Conservation (phyloP, 805 yeast genomes). For the Saccharomycopsis capsularis region DNA sequence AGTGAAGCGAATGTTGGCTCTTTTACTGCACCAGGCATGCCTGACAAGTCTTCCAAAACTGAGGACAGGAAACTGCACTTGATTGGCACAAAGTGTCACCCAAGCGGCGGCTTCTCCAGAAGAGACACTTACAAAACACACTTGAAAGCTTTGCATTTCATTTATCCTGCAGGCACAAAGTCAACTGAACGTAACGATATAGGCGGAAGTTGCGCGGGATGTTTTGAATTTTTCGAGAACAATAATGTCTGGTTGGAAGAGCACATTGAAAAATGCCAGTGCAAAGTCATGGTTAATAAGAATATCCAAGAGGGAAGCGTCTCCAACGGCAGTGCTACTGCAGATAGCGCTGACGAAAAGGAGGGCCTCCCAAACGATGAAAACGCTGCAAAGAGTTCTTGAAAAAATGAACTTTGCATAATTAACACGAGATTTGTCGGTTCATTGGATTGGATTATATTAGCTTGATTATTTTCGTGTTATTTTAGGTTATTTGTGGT, state of each 20-base stretch:
- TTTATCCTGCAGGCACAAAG: conserved; percentile 79
- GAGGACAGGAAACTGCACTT: neutral
- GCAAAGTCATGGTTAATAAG: conserved; percentile 33
- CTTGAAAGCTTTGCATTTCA: conserved; percentile 80
- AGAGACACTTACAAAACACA: conserved; percentile 92
- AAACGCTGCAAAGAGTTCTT: too few species aligned
- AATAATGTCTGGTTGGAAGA: conserved; percentile 73
- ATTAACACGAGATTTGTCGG: too few species aligned
- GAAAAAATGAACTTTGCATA: too few species aligned
- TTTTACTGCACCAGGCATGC: neutral
- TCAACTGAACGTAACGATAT: conserved; percentile 64
- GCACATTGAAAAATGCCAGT: conserved; percentile 68
- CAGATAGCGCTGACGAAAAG: too few species aligned
- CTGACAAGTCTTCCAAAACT: neutral
- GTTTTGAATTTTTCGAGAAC: conserved; percentile 55
- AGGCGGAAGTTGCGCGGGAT: conserved; percentile 72
- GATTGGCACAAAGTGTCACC: conserved; percentile 49
- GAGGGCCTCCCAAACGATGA: too few species aligned
- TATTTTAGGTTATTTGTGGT: too few species aligned
- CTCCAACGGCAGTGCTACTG: neutral
- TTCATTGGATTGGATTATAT: too few species aligned
- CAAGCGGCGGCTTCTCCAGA: conserved; percentile 76
- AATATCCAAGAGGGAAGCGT: too few species aligned
- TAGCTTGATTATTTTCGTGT: too few species aligned
- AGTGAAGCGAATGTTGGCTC: neutral